A percentile compares a stretch with the other conserved stretches of the same genome.
Conservation (phyloP, 352 stramenopile genomes). For the Aphanomyces astaci region DNA sequence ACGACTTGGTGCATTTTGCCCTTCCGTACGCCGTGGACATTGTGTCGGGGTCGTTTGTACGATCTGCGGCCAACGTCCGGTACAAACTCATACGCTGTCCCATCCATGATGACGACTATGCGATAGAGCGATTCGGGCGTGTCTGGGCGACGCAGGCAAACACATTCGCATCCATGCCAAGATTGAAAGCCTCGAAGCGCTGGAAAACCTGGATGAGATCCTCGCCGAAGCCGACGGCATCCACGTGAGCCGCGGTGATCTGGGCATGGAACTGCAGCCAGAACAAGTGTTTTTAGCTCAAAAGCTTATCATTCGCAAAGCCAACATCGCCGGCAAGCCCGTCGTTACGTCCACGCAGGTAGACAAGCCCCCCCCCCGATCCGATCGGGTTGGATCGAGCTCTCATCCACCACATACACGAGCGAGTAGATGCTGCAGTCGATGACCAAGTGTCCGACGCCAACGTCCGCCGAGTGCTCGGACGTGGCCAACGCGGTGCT, state of each 20-base stretch:
- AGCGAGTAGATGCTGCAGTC: conserved; percentile 99
- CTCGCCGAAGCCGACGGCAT: conserved; percentile 96
- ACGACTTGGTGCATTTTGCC: conserved; percentile 93
- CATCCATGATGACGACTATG: not conserved
- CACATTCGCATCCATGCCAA: conserved; percentile 96
- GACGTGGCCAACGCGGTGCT: conserved; percentile 99
- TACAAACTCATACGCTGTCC: conserved; percentile 51
- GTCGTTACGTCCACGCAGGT: conserved; percentile 92
- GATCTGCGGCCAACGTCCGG: conserved; percentile 92
- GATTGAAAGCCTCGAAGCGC: conserved; percentile 97
- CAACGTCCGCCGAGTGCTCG: conserved; percentile 98
- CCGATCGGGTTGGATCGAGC: no score
- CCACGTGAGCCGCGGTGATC: conserved; percentile 97
- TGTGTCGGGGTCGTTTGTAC: conserved; percentile 98
- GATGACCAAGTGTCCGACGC: conserved; percentile 96
- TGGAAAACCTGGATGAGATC: conserved; percentile 97
- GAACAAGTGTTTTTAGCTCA: conserved; percentile 98
- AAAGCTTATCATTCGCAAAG: conserved; percentile 98
- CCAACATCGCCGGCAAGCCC: conserved; percentile 95
- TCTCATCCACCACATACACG: no score
- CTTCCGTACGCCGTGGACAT: conserved; percentile 96
- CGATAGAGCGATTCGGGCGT: conserved; percentile 56
- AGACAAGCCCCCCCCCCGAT: no score
- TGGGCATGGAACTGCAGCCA: conserved; percentile 98
- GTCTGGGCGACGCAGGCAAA: conserved; percentile 72